Percentiles rank a stretch among this genome's conserved stretches.
Conservation (phyloP, 495 filamentous ascomycete species). For the Staphylotrichum longicolle region DNA sequence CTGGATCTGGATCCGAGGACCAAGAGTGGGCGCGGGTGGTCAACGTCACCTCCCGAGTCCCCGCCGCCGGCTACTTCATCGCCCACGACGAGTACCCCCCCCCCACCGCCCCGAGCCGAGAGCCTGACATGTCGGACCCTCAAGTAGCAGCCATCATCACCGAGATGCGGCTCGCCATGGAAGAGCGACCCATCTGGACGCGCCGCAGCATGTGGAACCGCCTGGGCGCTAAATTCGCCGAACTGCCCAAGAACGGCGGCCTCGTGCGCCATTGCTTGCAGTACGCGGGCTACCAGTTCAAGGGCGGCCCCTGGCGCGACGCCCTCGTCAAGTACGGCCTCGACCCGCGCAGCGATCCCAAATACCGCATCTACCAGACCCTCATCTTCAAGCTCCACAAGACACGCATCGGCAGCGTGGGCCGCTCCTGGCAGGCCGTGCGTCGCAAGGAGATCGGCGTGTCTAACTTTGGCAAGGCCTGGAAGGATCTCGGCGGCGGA, state of each 20-base stretch:
- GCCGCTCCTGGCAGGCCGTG: constrained; percentile 46
- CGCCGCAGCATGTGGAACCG: constrained; percentile 72
- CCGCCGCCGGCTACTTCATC: constrained; percentile 59
- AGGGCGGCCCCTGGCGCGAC: constrained; percentile 86
- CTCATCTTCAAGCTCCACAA: constrained; percentile 68
- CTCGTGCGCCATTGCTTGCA: constrained; percentile 63
- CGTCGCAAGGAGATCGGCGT: constrained; percentile 33
- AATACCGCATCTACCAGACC: constrained; percentile 80
- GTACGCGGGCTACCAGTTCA: constrained; percentile 86
- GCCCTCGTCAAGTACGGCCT: constrained; percentile 78
- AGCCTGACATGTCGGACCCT: constrained; percentile 45
- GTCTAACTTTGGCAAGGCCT: constrained; percentile 36
- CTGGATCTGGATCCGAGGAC: constrained; percentile 31
- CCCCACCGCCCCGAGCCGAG: constrained; percentile 35
- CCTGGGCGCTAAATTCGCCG: constrained; percentile 48
- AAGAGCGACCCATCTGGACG: constrained; percentile 80
- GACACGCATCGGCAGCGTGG: constrained; percentile 43
- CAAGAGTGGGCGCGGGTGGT: constrained; percentile 34
- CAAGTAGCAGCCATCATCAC: constrained; percentile 58
- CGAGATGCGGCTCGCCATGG: constrained; percentile 59
- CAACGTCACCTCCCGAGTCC: constrained; percentile 46
- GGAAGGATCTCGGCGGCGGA: constrained; percentile 34
- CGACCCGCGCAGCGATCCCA: constrained; percentile 73
- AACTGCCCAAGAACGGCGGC: constrained; percentile 42
- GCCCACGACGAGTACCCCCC: constrained; percentile 53